Conservation (phyloP, 768 basidiomycete species). For the Sporobolomyces pararoseus region DNA sequence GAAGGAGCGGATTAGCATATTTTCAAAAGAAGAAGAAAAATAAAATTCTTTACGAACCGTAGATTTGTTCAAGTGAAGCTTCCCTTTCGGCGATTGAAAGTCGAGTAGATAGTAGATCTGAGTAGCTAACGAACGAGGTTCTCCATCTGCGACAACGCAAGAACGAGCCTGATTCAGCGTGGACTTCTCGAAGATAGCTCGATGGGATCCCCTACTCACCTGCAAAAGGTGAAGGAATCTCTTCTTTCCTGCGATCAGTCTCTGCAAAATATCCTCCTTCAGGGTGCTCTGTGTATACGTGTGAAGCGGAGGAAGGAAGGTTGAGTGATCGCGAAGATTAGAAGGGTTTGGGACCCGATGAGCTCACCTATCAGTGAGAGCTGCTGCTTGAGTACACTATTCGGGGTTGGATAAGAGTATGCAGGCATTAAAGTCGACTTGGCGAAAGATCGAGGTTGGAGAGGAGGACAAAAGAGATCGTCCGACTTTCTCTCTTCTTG, state of each 20-base stretch:
- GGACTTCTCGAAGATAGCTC: too few species aligned
- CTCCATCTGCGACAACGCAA: conserved; percentile 46
- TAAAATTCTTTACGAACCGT: conserved; percentile 5
- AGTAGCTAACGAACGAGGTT: conserved; percentile 51
- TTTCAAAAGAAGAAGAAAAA: neutral
- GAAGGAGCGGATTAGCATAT: neutral
- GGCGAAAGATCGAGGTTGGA: neutral
- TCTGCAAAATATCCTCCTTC: conserved; percentile 50
- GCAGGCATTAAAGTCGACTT: neutral
- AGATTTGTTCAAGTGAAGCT: conserved; percentile 25
- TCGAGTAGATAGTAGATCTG: conserved; percentile 57
- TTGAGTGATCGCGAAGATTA: conserved; percentile 1
- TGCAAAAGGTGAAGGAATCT: conserved; percentile 50
- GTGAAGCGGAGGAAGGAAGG: too few species aligned
- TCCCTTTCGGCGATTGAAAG: conserved; percentile 44
- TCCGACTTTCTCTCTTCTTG: too few species aligned
- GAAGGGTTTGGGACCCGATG: conserved; percentile 36
- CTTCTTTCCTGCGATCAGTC: conserved; percentile 48
- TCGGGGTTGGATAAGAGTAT: conserved; percentile 46
- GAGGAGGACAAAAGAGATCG: neutral
- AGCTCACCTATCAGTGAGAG: conserved; percentile 47
- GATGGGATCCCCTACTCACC: conserved; percentile 43
- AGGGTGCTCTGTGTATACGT: conserved; percentile 4
- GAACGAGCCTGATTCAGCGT: neutral
- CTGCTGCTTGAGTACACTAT: conserved; percentile 45